These are phyloP conservation scores for Austroboletus eburneus DNA, from an alignment of 768 basidiomycete species.

Conservation along the genomic window DNA sequence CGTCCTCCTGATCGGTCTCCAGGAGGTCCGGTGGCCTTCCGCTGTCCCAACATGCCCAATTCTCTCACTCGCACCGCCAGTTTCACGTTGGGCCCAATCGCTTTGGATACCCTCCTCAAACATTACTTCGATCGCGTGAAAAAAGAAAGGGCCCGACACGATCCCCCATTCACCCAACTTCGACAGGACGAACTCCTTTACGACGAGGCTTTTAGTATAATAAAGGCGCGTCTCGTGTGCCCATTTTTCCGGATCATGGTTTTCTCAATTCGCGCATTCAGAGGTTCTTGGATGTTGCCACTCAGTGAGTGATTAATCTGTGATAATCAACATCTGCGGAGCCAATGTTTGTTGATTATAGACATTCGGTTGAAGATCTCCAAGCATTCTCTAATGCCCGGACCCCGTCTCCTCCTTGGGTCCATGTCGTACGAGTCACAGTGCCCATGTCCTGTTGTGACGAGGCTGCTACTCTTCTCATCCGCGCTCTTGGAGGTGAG, in stretches of 20 bases:
- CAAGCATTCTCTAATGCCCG: conserved; percentile 76
- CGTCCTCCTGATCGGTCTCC: too few relatives aligned
- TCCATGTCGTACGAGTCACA: conserved; percentile 63
- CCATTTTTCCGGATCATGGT: not conserved
- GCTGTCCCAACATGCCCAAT: conserved; percentile 35
- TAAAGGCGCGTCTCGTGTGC: conserved; percentile 48
- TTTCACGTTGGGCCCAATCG: conserved; percentile 63
- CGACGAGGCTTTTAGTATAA: conserved; percentile 72
- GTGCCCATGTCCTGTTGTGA: conserved; percentile 77
- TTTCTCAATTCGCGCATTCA: conserved; percentile 22
- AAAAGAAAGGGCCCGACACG: conserved; percentile 36
- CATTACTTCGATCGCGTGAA: conserved; percentile 75
- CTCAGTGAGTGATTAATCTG: conserved; percentile 44
- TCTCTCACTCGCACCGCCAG: conserved; percentile 60
- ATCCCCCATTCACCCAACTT: conserved; percentile 43
- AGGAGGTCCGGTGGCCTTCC: too few relatives aligned
- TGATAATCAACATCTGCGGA: not conserved
- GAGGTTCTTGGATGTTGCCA: conserved; percentile 74
- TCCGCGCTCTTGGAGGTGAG: conserved; percentile 82
- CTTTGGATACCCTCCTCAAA: conserved; percentile 75
- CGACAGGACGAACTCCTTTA: conserved; percentile 76
- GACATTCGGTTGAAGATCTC: conserved; percentile 82
- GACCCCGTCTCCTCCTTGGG: conserved; percentile 83
- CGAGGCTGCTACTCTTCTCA: conserved; percentile 66
- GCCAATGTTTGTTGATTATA: conserved; percentile 22